Evolutionary conservation across 225 moss, liverwort and hornwort genomes (phyloP).

Genomic region (Antitrichia curtipendula): DNA sequence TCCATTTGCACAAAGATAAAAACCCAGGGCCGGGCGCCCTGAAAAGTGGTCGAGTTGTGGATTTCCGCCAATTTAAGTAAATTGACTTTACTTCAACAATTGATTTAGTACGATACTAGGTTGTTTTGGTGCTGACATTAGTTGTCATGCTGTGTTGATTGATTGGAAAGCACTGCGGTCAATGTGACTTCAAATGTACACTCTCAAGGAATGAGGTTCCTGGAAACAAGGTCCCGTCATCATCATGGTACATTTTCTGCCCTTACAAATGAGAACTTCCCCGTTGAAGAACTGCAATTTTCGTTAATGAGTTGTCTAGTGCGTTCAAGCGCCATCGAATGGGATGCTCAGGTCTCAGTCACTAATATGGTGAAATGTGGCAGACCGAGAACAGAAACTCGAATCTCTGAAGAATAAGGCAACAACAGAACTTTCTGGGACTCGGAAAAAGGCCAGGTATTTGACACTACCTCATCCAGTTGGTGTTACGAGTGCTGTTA

Average conservation of each 20-base stretch:
- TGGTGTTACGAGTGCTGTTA: neutral
- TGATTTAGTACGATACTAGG: neutral
- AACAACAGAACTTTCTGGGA: neutral
- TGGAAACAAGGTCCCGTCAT: conserved; percentile 60
- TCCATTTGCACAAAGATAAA: neutral
- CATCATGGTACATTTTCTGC: conserved; percentile 25
- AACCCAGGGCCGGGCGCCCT: neutral
- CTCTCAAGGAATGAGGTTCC: conserved; percentile 84
- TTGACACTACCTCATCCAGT: neutral
- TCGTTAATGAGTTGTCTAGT: neutral
- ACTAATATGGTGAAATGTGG: neutral
- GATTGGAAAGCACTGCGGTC: conserved; percentile 38
- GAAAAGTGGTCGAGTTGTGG: too few species aligned
- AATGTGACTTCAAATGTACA: conserved; percentile 48
- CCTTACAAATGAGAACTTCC: neutral
- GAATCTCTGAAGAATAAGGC: conserved; percentile 16
- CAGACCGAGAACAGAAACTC: conserved; percentile 40
- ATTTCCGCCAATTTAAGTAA: neutral
- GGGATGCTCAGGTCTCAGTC: neutral
- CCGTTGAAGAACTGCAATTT: neutral
- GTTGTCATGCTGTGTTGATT: neutral
- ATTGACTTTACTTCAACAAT: neutral
- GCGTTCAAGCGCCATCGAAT: neutral
- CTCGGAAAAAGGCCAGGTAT: conserved; percentile 38
- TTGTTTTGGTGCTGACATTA: neutral